Evolutionary conservation across 805 yeast genomes (phyloP).

Genomic region (Starmerella apis): DNA sequence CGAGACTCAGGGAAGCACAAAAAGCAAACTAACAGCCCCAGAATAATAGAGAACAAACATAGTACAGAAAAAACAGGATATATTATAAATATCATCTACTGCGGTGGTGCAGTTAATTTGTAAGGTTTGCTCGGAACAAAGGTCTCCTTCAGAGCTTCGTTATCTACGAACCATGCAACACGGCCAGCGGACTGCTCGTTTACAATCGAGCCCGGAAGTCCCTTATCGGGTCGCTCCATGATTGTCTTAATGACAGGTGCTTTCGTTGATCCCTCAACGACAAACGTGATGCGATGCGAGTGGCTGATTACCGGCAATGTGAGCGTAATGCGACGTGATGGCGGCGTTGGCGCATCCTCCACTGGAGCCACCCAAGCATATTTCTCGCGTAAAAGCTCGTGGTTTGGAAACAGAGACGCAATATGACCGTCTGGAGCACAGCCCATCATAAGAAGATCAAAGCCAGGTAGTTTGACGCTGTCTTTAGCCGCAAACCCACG

Average conservation of each 20-base stretch:
- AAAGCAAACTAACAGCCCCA: too few species aligned
- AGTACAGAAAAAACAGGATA: neutral
- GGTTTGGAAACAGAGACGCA: conserved; percentile 91
- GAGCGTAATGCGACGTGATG: conserved; percentile 72
- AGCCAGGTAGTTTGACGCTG: conserved; percentile 89
- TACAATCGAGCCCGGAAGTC: conserved; percentile 84
- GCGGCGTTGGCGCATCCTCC: conserved; percentile 82
- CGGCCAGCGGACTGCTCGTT: conserved; percentile 95
- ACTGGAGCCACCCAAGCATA: conserved; percentile 95
- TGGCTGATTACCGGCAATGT: conserved; percentile 93
- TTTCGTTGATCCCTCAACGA: conserved; percentile 91
- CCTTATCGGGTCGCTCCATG: conserved; percentile 95
- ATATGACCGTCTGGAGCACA: conserved; percentile 99
- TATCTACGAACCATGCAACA: conserved; percentile 95
- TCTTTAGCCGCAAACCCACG: conserved; percentile 92
- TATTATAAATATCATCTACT: neutral
- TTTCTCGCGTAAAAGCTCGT: conserved; percentile 75
- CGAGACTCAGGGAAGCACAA: too few species aligned
- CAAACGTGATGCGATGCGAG: conserved; percentile 83
- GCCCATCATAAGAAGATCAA: conserved; percentile 81
- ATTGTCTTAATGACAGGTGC: conserved; percentile 85
- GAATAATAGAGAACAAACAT: too few species aligned
- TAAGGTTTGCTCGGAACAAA: conserved; percentile 62
- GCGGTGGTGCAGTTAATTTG: conserved; percentile 40
- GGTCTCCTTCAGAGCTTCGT: conserved; percentile 77